Evolutionary conservation across 83 land plant genomes (phyloP), one percentile per base, ranked within the genome.

Genomic region (Diphasiastrum complanatum): DNA sequence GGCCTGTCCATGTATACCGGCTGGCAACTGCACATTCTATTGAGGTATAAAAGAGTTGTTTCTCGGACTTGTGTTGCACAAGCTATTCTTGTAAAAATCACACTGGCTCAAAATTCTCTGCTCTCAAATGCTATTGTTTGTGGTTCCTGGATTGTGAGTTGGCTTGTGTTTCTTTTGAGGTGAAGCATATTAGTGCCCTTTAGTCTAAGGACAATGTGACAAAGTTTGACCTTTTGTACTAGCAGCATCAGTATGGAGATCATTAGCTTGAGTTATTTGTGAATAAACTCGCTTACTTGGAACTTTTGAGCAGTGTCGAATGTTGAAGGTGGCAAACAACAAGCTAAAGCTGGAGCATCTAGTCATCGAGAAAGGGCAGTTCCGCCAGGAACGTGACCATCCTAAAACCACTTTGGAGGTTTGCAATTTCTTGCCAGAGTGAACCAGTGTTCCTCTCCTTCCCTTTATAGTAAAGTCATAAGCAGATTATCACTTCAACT

Each of bases 1-100:
- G 68, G 32, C 97, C 97, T 26, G 97, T 91, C 24, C 97, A 91
- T 66, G 93, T 91, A 18, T 91, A 91, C 60, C 61, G 97, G 47
- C 83, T 91, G 26, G 80, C 81, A 24, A 91, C 97, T n/a, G 79
- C 97, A 28, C 85, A 48, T 32, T 71, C 75, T 56, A 63, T 71
- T 0, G 75, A 71, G 75, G 75, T 71, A 68, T 27, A n/a, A n/a
- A n/a, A n/a, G n/a, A n/a, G n/a, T n/a, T n/a, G n/a, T n/a, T n/a
- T n/a, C n/a, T n/a, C n/a, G n/a, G n/a, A n/a, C n/a, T n/a, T n/a
- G n/a, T n/a, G n/a, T n/a, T n/a, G n/a, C n/a, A n/a, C n/a, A n/a
- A n/a, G n/a, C n/a, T n/a, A n/a, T n/a, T n/a, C n/a, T n/a, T n/a
- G n/a, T n/a, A n/a, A n/a, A n/a, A n/a, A n/a, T n/a, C n/a, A n/a